phyloP scores from a whole-genome alignment of 1,284 basidiomycete genomes.

The Ganoderma sinense region DNA sequence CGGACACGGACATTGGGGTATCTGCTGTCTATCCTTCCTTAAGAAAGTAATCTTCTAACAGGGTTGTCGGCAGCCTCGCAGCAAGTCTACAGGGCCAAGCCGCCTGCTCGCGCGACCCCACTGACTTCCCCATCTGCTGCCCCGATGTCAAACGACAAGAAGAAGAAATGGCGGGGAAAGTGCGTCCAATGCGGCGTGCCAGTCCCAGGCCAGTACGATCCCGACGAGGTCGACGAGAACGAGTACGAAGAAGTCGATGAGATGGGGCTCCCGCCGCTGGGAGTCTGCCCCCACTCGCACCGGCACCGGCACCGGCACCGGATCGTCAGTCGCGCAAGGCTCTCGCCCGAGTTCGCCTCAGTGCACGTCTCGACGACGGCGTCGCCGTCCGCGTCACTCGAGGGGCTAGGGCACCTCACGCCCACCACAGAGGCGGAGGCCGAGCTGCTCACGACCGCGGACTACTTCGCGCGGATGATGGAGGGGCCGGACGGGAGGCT shows the following conservation, averaged over 20 bases:
- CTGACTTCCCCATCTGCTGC: conserved; percentile 12
- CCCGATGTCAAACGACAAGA: conserved; percentile 42
- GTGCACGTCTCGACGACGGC: conserved; percentile 57
- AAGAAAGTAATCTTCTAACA: too few species aligned
- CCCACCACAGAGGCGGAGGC: conserved; percentile 52
- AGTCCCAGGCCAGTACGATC: conserved; percentile 8
- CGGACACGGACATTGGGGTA: too few species aligned
- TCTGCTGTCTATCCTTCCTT: too few species aligned
- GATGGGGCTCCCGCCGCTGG: conserved; percentile 39
- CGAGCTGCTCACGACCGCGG: conserved; percentile 60
- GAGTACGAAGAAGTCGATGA: conserved; percentile 42
- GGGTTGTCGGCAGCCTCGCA: too few species aligned
- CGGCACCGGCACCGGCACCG: conserved; percentile 34
- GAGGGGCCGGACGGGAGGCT: conserved; percentile 50
- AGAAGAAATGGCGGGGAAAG: conserved; percentile 57
- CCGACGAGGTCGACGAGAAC: conserved; percentile 29
- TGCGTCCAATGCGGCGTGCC: conserved; percentile 33
- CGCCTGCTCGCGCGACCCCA: conserved; percentile 28
- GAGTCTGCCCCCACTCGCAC: conserved; percentile 30
- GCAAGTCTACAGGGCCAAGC: conserved; percentile 25
- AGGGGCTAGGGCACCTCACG: conserved; percentile 42
- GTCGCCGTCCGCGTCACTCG: conserved; percentile 49
- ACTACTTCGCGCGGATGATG: conserved; percentile 63
- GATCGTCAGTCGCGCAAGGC: conserved; percentile 41
- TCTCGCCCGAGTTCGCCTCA: conserved; percentile 56